Conservation (phyloP, 2,329 filamentous ascomycete species). For the Aspergillaceae sp. region DNA sequence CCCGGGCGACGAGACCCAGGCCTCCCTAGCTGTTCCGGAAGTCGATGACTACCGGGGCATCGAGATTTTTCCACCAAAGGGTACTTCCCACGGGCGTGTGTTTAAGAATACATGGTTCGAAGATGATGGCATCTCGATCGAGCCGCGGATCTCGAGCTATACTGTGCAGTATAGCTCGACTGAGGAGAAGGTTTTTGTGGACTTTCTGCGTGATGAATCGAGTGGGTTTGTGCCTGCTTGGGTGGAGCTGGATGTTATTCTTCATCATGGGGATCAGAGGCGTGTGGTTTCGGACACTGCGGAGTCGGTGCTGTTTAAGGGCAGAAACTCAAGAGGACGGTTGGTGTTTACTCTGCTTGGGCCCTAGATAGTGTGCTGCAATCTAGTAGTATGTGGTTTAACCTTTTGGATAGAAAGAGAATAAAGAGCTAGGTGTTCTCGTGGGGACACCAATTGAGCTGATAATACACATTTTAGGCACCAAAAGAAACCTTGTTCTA, state of each 20-base stretch:
- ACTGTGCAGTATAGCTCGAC: slow-evolving; percentile 39
- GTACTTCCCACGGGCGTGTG: slow-evolving; percentile 29
- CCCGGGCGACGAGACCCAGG: slow-evolving; percentile 42
- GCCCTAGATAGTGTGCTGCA: no score
- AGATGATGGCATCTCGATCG: slow-evolving; percentile 48
- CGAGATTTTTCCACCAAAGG: slow-evolving; percentile 48
- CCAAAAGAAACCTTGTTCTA: slow-evolving; percentile 22
- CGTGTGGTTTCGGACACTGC: slow-evolving; percentile 28
- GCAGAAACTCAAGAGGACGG: slow-evolving; percentile 18
- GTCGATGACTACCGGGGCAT: slow-evolving; percentile 49
- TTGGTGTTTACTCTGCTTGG: slow-evolving; percentile 20
- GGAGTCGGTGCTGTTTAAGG: slow-evolving; percentile 20
- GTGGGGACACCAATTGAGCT: neutral
- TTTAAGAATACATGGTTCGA: slow-evolving; percentile 45
- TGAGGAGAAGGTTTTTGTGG: slow-evolving; percentile 37
- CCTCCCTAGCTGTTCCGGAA: slow-evolving; percentile 30
- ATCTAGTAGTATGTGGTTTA: no score
- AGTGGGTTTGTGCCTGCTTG: slow-evolving; percentile 43
- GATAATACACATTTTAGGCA: slow-evolving; percentile 5
- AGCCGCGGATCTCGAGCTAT: slow-evolving; percentile 35
- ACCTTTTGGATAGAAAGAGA: no score
- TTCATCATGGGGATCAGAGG: slow-evolving; percentile 44
- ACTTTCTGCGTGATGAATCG: slow-evolving; percentile 31
- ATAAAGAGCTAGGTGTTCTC: no score
- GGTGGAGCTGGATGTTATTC: slow-evolving; percentile 42